A percentile compares a stretch with the other conserved stretches of the same genome.
Conservation (phyloP, 2,329 filamentous ascomycete genomes). For the Trichoderma harzianum region DNA sequence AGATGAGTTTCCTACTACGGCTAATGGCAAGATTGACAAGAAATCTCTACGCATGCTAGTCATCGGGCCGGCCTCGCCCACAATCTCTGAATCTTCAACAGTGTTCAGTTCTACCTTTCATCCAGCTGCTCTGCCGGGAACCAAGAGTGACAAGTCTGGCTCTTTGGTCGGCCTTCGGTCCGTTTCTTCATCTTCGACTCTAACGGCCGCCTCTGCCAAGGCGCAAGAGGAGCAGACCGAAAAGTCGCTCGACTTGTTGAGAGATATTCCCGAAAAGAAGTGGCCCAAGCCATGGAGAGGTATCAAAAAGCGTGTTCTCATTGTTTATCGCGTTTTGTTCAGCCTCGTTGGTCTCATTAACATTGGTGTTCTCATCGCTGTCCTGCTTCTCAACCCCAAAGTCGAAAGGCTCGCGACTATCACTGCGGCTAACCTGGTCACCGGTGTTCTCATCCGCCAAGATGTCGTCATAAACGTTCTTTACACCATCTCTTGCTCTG, state of each 20-base stretch:
- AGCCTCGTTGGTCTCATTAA: constrained; percentile 51
- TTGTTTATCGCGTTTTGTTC: constrained; percentile 56
- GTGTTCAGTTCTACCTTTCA: constrained; percentile 14
- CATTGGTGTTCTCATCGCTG: constrained; percentile 43
- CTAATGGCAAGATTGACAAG: constrained; percentile 58
- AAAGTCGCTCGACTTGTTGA: constrained; percentile 28
- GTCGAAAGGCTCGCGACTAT: constrained; percentile 40
- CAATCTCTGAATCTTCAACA: constrained; percentile 4
- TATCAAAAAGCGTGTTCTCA: constrained; percentile 45
- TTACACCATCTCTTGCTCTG: constrained; percentile 44
- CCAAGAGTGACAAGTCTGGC: constrained; percentile 19
- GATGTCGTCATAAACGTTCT: constrained; percentile 51
- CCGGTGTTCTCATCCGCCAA: constrained; percentile 51
- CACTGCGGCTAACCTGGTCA: constrained; percentile 47
- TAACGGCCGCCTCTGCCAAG: constrained; percentile 26
- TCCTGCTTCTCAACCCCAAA: constrained; percentile 36
- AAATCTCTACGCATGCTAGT: constrained; percentile 38
- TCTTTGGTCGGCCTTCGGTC: constrained; percentile 30
- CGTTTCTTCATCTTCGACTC: constrained; percentile 31
- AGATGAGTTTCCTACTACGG: constrained; percentile 45
- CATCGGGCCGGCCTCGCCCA: constrained; percentile 17
- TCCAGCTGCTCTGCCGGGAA: not conserved
- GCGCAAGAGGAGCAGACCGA: constrained; percentile 25
- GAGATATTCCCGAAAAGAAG: constrained; percentile 41
- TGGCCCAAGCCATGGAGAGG: constrained; percentile 38